Base-by-base conservation (phyloP, 768 basidiomycete species). In the Naganishia vishniacii region DNA sequence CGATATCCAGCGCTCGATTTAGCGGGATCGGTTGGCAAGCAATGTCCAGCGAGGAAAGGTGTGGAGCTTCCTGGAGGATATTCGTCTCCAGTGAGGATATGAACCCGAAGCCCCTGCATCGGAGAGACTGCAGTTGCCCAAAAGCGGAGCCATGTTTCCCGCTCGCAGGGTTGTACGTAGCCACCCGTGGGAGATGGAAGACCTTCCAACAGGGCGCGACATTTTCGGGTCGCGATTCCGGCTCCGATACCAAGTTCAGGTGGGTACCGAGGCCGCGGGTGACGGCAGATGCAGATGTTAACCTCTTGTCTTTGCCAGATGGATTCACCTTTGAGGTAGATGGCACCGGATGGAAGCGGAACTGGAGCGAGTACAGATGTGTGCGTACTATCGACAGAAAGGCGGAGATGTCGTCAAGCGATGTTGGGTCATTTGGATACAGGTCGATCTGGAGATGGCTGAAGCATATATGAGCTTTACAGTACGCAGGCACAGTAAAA, bases 341-440 rank as follows among this genome's bases (percentile, higher is more conserved):
- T 28, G 47, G 12, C 18, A 48, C 23, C 11, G 47, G 47, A 26
- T 48, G 47, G 28, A 48, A 48, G 23, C 47, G 47, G 20, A 48
- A 48, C 28, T 29, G 47, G 4, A 48, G 47, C 47, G 47, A 48
- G 47, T 48, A 48, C 11, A 48, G 47, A 28, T 48, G 47, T 28
- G 28, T 25, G 25, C 18, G 23, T 11, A 48, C 28, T 8, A 48
- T 48, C 11, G 20, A 12, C 23, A 48, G 47, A 48, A 48, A 48
- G 23, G 9, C 18, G 47, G 47, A 48, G 11, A 48, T 18, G 28
- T 48, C 28, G 25, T 48, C 47, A 9, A 48, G 28, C 11, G 47
- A 48, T 28, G 47, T 48, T 12, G 47, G 25, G 28, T 48, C 25
- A 13, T 25, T 26, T 4, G 47, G 47, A 18, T 48, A 48, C 25